These are phyloP conservation scores for Chaetomidium leptoderma DNA, from an alignment of 495 filamentous ascomycete species.

Conservation along the genomic window DNA sequence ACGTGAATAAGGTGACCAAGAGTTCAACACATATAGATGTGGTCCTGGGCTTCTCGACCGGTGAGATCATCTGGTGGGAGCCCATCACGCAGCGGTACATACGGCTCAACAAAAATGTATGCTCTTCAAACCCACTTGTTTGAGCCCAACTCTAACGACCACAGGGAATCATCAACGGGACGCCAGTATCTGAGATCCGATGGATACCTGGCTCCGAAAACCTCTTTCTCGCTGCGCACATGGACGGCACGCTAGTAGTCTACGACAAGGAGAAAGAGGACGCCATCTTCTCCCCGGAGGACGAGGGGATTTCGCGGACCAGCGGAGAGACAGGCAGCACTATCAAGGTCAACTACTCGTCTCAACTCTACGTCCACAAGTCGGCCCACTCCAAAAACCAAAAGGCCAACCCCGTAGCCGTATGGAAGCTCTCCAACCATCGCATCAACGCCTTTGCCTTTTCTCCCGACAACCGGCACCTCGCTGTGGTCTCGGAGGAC, in stretches of 20 bases:
- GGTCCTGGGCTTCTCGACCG: slow-evolving; percentile 90
- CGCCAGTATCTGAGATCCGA: slow-evolving; percentile 77
- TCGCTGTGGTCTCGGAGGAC: slow-evolving; percentile 93
- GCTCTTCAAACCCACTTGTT: slow-evolving; percentile 9
- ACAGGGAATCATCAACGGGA: slow-evolving; percentile 77
- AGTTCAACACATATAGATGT: slow-evolving; percentile 76
- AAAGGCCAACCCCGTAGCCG: slow-evolving; percentile 83
- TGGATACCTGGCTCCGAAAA: slow-evolving; percentile 96
- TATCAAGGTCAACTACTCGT: slow-evolving; percentile 30
- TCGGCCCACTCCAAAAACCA: slow-evolving; percentile 90
- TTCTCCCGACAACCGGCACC: slow-evolving; percentile 75
- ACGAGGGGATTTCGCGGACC: slow-evolving; percentile 28
- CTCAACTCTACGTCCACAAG: slow-evolving; percentile 63
- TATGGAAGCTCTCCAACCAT: slow-evolving; percentile 86
- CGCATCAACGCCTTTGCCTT: slow-evolving; percentile 86
- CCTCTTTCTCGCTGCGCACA: slow-evolving; percentile 86
- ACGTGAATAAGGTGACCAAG: slow-evolving; percentile 82
- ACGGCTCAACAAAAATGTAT: slow-evolving; percentile 89
- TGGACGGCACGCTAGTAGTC: slow-evolving; percentile 88
- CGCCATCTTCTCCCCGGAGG: slow-evolving; percentile 53
- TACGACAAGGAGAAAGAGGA: slow-evolving; percentile 99
- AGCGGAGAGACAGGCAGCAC: slow-evolving; percentile 34
- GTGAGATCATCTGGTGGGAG: slow-evolving; percentile 98
- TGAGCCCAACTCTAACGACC: slow-evolving; percentile 7
- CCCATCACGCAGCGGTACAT: slow-evolving; percentile 94